Conservation (phyloP, 1,284 basidiomycete genomes). For the Xerocomus nothofagi region DNA sequence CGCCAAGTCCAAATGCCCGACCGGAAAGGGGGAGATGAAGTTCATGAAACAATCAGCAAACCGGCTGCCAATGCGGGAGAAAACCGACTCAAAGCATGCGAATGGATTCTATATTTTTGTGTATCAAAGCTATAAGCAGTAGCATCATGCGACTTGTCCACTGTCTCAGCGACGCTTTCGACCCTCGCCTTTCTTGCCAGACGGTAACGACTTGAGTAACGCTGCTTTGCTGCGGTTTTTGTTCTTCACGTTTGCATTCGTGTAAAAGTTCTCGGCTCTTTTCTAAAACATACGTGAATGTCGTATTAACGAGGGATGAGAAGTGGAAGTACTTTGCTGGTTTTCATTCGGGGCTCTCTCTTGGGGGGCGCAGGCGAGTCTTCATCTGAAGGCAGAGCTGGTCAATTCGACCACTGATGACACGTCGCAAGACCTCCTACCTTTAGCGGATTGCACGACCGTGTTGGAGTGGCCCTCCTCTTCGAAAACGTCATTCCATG, state of each 20-base stretch:
- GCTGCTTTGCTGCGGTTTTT: conserved; percentile 69
- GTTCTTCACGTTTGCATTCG: conserved; percentile 85
- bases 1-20: conserved; percentile 5
- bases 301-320: not conserved
- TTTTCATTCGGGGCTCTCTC: conserved; percentile 84
- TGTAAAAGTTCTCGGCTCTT: conserved; percentile 92
- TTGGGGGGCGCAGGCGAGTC: conserved; percentile 34
- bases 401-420: conserved; percentile 4
- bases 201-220: conserved; percentile 52
- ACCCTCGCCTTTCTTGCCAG: conserved; percentile 47
- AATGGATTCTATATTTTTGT: conserved; percentile 11
- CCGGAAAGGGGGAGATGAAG: conserved; percentile 1
- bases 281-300: conserved; percentile 47
- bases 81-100: conserved; percentile 7
- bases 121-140: conserved; percentile 13
- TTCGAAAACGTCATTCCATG: conserved; percentile 71
- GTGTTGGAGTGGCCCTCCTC: conserved; percentile 34
- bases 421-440: conserved; percentile 10
- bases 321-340: conserved; percentile 67
- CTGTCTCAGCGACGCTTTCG: conserved; percentile 38
- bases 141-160: conserved; percentile 3
- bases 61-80: conserved; percentile 4
- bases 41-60: conserved; percentile 15
- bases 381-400: conserved; percentile 36
- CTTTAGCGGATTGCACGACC: conserved; percentile 27